These are phyloP conservation scores for Teunomyces gatunensis DNA, from an alignment of 805 yeast species.

Conservation along the genomic window DNA sequence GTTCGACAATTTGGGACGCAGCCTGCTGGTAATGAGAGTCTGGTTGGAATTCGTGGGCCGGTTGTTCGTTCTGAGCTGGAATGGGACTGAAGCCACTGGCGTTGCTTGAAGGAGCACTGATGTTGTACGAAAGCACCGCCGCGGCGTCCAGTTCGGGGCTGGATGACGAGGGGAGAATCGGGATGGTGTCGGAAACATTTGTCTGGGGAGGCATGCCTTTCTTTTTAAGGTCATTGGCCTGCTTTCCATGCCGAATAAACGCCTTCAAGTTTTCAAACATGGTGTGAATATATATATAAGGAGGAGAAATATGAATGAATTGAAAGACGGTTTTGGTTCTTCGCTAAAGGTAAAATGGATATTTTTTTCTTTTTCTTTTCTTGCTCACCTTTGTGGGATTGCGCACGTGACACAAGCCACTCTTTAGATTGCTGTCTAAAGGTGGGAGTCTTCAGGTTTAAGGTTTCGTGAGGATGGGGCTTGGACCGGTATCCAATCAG, in stretches of 20 bases:
- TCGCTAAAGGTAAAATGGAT: background rate
- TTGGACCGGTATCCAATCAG: no score
- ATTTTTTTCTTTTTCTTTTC: no score
- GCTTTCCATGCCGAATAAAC: slow-evolving; percentile 63
- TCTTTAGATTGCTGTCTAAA: no score
- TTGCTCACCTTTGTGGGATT: no score
- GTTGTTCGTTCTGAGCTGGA: background rate
- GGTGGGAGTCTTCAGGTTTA: no score
- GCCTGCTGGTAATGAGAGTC: slow-evolving; percentile 19
- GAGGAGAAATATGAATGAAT: background rate
- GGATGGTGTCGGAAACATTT: background rate
- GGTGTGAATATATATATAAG: background rate
- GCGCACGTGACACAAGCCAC: no score
- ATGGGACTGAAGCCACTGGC: slow-evolving; percentile 1
- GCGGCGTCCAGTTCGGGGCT: slow-evolving; percentile 3
- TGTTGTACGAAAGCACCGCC: background rate
- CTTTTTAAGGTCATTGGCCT: slow-evolving; percentile 41
- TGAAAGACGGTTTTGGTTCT: background rate
- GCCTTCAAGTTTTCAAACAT: slow-evolving; percentile 51
- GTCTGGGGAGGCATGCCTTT: slow-evolving; percentile 1
- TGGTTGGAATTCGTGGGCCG: slow-evolving; percentile 3
- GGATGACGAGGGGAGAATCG: slow-evolving; percentile 1
- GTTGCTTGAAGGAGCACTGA: background rate
- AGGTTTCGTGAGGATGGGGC: no score
- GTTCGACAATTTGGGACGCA: slow-evolving; percentile 36